Percentiles rank a stretch among this genome's conserved stretches.
phyloP scores from a whole-genome alignment of 2,329 filamentous ascomycete species.

The Neoarthrinium moseri region DNA sequence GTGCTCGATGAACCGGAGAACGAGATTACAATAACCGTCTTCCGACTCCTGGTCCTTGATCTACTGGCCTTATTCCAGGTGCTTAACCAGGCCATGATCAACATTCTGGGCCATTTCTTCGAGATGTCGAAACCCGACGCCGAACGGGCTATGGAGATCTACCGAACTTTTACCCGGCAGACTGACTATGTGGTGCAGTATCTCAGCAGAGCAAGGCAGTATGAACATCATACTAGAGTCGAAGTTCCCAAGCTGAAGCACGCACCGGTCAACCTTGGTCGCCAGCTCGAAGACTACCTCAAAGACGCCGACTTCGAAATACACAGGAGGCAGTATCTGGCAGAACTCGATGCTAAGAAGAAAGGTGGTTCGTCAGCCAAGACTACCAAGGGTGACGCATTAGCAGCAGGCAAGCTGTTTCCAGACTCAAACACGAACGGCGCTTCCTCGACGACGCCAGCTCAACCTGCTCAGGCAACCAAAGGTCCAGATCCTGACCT shows the following conservation, averaged over 20 bases:
- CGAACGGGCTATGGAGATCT: conserved; percentile 86
- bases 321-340: conserved; percentile 87
- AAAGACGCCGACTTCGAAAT: conserved; percentile 94
- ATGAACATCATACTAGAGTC: conserved; percentile 86
- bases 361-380: conserved; percentile 38
- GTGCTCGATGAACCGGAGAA: conserved; percentile 91
- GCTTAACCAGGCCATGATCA: conserved; percentile 96
- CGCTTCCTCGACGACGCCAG: conserved; percentile 25
- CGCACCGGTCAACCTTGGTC: conserved; percentile 86
- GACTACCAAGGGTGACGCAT: conserved; percentile 37
- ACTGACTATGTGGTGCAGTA: conserved; percentile 93
- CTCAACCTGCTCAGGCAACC: conserved; percentile 44
- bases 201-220: conserved; percentile 80
- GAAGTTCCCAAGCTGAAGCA: conserved; percentile 98
- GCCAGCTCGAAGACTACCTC: conserved; percentile 90
- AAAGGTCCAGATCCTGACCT: conserved; percentile 74
- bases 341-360: conserved; percentile 75
- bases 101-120: conserved; percentile 94
- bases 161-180: conserved; percentile 86
- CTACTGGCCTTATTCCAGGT: conserved; percentile 88
- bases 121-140: conserved; percentile 96
- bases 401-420: conserved; percentile 42
- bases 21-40: conserved; percentile 93
- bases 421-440: conserved; percentile 31
- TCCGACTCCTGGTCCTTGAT: conserved; percentile 86